Base-by-base conservation (phyloP, 768 basidiomycete species). In the Dioszegia hungarica region DNA sequence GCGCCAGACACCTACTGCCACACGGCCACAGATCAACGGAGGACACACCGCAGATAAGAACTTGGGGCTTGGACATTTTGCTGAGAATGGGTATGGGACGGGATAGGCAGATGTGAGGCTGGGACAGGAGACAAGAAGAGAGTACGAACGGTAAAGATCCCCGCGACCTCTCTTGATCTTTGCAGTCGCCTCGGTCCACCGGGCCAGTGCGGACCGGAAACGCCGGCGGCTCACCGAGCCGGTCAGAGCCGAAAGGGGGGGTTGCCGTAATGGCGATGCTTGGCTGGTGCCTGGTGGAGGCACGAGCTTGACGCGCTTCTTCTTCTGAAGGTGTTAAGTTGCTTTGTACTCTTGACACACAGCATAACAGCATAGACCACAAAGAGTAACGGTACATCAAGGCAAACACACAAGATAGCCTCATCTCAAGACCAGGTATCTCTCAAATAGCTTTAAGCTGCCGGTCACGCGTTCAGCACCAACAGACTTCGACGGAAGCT, bases 21-120 rank as follows among this genome's bases (percentile, higher is more conserved):
- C n/a, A n/a, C n/a, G n/a, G n/a, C n/a, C n/a, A n/a, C n/a, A n/a
- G n/a, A n/a, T n/a, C n/a, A n/a, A n/a, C n/a, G n/a, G n/a, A n/a
- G n/a, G n/a, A n/a, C n/a, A n/a, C n/a, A n/a, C n/a, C n/a, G n/a
- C n/a, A n/a, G n/a, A 68, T 70, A 54, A 78, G 72, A 31, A 78
- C 67, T 53, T 74, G 74, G 22, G 76, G 73, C 31, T 56, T 59
- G 25, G 72, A 66, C 69, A 73, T 73, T 12, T 22, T 25, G 14
- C n/a, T 14, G 5, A 5, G 10, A 1, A 12, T 28, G 20, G 19
- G 10, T 27, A 14, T 25, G 9, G 31, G 41, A 33, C 27, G 24
- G 25, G 34, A 14, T 1, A 25, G 20, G 14, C 11, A 15, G 24
- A 15, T 51, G 49, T 19, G 37, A 10, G 4, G 34, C 10, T 12